phyloP scores from a whole-genome alignment of 2,329 filamentous ascomycete genomes.

The Colletotrichum tamarilloi region DNA sequence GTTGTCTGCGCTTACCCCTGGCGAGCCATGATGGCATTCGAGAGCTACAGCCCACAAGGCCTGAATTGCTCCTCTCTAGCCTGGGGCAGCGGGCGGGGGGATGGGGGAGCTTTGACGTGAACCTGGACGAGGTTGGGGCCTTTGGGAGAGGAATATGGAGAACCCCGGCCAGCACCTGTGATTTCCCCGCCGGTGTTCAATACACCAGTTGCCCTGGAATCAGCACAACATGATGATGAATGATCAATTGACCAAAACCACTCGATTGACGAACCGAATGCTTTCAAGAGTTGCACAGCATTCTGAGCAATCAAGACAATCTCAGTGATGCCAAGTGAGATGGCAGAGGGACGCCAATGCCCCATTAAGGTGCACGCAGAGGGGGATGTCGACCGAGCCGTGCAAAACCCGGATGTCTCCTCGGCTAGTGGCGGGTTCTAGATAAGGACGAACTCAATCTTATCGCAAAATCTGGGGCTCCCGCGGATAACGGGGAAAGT shows the following conservation, averaged over 20 bases:
- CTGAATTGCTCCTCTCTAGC: constrained; percentile 4
- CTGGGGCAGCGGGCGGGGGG: constrained; percentile 28
- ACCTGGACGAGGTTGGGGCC: constrained; percentile 13
- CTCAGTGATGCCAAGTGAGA: not conserved
- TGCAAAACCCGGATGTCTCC: constrained; percentile 8
- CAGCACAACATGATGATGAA: not conserved
- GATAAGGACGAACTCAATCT: constrained; percentile 21
- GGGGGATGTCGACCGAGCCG: constrained; percentile 1
- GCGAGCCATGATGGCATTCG: constrained; percentile 27
- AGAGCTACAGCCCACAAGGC: not conserved
- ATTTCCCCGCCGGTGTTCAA: not conserved
- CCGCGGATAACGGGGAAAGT: not conserved
- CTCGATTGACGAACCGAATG: not conserved
- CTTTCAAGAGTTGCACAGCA: not conserved
- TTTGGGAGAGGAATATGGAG: constrained; percentile 26
- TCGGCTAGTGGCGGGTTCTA: constrained; percentile 30
- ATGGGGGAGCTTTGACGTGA: constrained; percentile 21
- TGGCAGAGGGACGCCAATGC: not conserved
- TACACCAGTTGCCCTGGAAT: not conserved
- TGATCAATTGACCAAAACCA: not conserved
- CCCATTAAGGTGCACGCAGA: not conserved
- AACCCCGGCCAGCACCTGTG: constrained; percentile 1
- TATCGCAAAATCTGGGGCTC: constrained; percentile 13
- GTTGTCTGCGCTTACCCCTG: constrained; percentile 36
- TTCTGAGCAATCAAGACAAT: not conserved